Conservation (phyloP, 768 basidiomycete genomes). For the Lactarius hatsudake region DNA sequence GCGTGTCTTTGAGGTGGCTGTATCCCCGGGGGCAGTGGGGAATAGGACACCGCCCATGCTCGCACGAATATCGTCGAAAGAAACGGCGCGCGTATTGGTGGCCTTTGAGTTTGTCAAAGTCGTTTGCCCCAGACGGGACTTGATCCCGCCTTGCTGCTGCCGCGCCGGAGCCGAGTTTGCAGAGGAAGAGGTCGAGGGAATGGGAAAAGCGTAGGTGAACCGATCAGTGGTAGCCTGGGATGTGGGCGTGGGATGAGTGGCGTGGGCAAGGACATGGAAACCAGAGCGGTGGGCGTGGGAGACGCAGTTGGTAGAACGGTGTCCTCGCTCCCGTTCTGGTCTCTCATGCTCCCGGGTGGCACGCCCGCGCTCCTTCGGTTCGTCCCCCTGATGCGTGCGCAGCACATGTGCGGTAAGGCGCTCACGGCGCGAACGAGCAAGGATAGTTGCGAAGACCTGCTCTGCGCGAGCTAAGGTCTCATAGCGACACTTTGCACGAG, state of each 20-base stretch:
- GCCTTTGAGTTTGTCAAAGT: slow-evolving; percentile 7
- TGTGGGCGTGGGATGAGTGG: background rate
- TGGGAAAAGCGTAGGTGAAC: slow-evolving; percentile 26
- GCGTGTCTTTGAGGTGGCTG: slow-evolving; percentile 10
- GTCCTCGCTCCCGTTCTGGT: slow-evolving; percentile 19
- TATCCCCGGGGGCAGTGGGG: slow-evolving; percentile 8
- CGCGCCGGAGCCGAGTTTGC: slow-evolving; percentile 1
- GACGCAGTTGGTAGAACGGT: background rate
- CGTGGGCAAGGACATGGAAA: slow-evolving; percentile 16
- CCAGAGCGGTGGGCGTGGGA: background rate
- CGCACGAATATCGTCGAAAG: slow-evolving; percentile 27
- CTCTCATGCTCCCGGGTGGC: slow-evolving; percentile 14
- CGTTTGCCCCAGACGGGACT: slow-evolving; percentile 10
- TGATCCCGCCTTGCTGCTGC: slow-evolving; percentile 9
- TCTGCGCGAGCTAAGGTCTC: slow-evolving; percentile 21
- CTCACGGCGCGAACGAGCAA: slow-evolving; percentile 25
- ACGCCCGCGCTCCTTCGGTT: slow-evolving; percentile 10
- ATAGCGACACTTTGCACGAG: slow-evolving; percentile 19
- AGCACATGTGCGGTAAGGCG: slow-evolving; percentile 9
- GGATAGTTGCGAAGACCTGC: slow-evolving; percentile 13
- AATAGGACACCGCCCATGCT: slow-evolving; percentile 25
- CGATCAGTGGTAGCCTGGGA: slow-evolving; percentile 7
- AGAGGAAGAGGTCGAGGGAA: slow-evolving; percentile 6
- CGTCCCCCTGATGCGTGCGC: slow-evolving; percentile 21
- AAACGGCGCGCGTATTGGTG: slow-evolving; percentile 16